These are phyloP conservation scores for Brettanomyces bruxellensis DNA, from an alignment of 805 yeast species.

Conservation along the genomic window DNA sequence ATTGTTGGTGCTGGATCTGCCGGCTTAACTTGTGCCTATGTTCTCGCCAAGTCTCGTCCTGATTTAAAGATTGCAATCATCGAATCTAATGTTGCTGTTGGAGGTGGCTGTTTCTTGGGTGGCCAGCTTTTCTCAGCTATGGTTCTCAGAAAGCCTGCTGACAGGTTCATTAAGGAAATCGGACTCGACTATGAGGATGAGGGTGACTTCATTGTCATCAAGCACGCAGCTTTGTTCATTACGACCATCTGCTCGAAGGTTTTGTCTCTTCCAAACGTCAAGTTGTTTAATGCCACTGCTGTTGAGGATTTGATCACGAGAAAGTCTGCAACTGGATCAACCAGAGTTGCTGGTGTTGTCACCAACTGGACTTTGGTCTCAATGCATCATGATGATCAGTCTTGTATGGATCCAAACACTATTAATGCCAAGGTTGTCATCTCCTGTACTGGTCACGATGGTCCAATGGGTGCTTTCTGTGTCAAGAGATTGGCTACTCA, in stretches of 20 bases:
- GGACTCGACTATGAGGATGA: conserved; percentile 66
- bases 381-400: conserved; percentile 65
- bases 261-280: conserved; percentile 62
- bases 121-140: conserved; percentile 72
- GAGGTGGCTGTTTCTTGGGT: conserved; percentile 76
- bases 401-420: conserved; percentile 79
- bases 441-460: conserved; percentile 75
- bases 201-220: conserved; percentile 72
- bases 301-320: conserved; percentile 76
- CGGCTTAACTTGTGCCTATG: conserved; percentile 97
- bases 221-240: conserved; percentile 68
- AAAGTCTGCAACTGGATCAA: conserved; percentile 47
- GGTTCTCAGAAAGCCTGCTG: conserved; percentile 77
- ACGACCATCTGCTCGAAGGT: conserved; percentile 48
- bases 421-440: conserved; percentile 57
- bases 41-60: conserved; percentile 74
- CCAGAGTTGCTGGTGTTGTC: conserved; percentile 70
- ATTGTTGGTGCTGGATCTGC: conserved; percentile 99
- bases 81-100: conserved; percentile 69
- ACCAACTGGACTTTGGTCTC: conserved; percentile 79
- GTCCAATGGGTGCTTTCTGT: conserved; percentile 74
- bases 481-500: conserved; percentile 58
- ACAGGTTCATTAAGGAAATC: conserved; percentile 53
- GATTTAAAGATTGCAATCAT: conserved; percentile 65
- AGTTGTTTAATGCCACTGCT: conserved; percentile 71